These are phyloP conservation scores for Trichothecium roseum DNA, from an alignment of 2,329 filamentous ascomycete species.

Conservation along the genomic window DNA sequence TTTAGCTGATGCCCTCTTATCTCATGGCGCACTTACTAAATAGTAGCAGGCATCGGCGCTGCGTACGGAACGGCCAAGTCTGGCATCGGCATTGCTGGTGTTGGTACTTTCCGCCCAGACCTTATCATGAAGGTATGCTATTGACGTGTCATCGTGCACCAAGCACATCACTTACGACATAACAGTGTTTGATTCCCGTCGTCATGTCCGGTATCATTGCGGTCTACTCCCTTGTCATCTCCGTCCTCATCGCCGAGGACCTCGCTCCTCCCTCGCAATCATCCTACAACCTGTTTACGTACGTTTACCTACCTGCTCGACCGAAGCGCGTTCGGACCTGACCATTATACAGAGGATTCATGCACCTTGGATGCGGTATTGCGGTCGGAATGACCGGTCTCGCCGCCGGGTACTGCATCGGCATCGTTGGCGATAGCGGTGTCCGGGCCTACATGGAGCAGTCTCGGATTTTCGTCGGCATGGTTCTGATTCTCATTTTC, in stretches of 20 bases:
- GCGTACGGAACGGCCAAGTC: slow-evolving; percentile 84
- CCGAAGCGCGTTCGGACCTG: slow-evolving; percentile 5
- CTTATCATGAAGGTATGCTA: slow-evolving; percentile 74
- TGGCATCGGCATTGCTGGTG: slow-evolving; percentile 77
- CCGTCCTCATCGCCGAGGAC: slow-evolving; percentile 89
- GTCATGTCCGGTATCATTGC: slow-evolving; percentile 99
- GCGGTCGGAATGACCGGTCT: slow-evolving; percentile 88
- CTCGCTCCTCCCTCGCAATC: slow-evolving; percentile 57
- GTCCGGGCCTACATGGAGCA: slow-evolving; percentile 95
- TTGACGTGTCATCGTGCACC: background rate
- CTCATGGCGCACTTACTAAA: slow-evolving; percentile 6
- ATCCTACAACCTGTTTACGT: slow-evolving; percentile 78
- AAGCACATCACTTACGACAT: slow-evolving; percentile 6
- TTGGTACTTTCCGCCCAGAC: slow-evolving; percentile 76
- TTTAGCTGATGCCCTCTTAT: slow-evolving; percentile 6
- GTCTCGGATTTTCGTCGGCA: slow-evolving; percentile 91
- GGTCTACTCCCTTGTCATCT: slow-evolving; percentile 93
- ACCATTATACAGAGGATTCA: slow-evolving; percentile 56
- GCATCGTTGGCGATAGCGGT: slow-evolving; percentile 87
- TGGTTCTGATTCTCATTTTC: slow-evolving; percentile 98
- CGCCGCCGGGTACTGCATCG: slow-evolving; percentile 92
- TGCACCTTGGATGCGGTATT: slow-evolving; percentile 85
- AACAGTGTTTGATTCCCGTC: slow-evolving; percentile 70
- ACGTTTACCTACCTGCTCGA: slow-evolving; percentile 20
- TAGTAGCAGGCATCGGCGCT: slow-evolving; percentile 55